Percentiles rank a stretch among this genome's conserved stretches.
Conservation (phyloP, 495 filamentous ascomycete genomes). For the Penicillium coffeae region DNA sequence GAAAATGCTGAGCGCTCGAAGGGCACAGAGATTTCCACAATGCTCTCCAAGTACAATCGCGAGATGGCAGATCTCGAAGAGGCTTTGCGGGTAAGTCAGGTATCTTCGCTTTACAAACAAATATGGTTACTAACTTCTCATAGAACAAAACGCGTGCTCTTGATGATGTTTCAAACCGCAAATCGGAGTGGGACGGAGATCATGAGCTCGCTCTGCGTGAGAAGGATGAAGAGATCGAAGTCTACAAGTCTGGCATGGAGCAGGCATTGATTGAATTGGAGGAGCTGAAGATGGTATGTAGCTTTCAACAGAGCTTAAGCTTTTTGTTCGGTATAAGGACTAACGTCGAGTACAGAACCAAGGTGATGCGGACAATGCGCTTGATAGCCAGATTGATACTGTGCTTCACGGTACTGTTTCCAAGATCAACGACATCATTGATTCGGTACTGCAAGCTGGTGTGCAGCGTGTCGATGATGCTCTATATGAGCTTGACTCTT, state of each 20-base stretch:
- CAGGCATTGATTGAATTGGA: conserved; percentile 88
- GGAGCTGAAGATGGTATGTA: conserved; percentile 60
- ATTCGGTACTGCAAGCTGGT: conserved; percentile 90
- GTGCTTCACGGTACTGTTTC: conserved; percentile 77
- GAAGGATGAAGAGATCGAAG: conserved; percentile 96
- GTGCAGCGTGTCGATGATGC: conserved; percentile 95
- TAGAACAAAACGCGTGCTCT: conserved; percentile 78
- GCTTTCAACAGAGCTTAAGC: not conserved
- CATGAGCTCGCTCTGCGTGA: conserved; percentile 78
- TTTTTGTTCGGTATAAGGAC: not conserved
- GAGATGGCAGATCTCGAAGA: conserved; percentile 97
- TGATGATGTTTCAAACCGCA: conserved; percentile 75
- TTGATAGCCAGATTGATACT: conserved; percentile 88
- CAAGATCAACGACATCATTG: conserved; percentile 96
- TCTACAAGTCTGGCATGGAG: conserved; percentile 96
- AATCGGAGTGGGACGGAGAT: conserved; percentile 77
- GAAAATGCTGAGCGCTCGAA: conserved; percentile 91
- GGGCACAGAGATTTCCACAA: conserved; percentile 86
- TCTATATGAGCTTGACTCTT: conserved; percentile 92
- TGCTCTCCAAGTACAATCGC: conserved; percentile 92
- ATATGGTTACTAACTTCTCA: conserved; percentile 11
- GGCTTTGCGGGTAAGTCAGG: conserved; percentile 58
- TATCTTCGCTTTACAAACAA: not conserved
- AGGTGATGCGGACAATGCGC: conserved; percentile 71
- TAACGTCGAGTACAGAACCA: conserved; percentile 42